A percentile compares a stretch with the other conserved stretches of the same genome.
These are phyloP conservation scores for Gossypium lobatum DNA, from an alignment of 441 rosid species.

Conservation along the genomic window DNA sequence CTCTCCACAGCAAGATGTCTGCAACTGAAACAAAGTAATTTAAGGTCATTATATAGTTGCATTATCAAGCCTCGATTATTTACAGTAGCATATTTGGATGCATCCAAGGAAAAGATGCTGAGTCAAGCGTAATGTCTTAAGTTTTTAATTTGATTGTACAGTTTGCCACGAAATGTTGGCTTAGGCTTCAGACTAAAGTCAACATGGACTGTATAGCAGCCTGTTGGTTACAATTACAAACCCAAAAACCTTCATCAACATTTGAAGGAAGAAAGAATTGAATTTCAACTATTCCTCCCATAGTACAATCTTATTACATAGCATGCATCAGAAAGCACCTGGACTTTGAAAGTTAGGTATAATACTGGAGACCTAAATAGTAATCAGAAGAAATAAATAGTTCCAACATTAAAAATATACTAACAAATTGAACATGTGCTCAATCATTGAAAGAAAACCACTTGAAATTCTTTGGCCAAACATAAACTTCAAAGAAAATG, in stretches of 20 bases:
- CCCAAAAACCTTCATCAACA: neutral
- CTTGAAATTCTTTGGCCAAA: neutral
- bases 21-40: conserved; percentile 57
- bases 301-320: neutral
- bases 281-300: neutral
- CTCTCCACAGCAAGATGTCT: conserved; percentile 86
- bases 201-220: neutral
- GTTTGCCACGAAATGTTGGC: conserved; percentile 7
- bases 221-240: neutral
- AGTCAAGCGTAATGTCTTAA: neutral
- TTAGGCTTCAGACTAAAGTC: neutral
- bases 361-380: neutral
- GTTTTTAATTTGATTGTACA: neutral
- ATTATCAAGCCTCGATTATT: neutral
- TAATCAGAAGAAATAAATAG: neutral
- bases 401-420: neutral
- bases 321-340: conserved; percentile 9
- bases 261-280: conserved; percentile 2
- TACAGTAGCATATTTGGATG: neutral
- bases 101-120: neutral
- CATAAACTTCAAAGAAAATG: conserved; percentile 13
- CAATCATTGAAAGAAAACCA: neutral
- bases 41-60: conserved; percentile 7
- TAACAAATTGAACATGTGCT: neutral
- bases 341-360: neutral